Evolutionary conservation across 2,329 filamentous ascomycete genomes (phyloP).

Genomic region (Keithomyces neogunnii): DNA sequence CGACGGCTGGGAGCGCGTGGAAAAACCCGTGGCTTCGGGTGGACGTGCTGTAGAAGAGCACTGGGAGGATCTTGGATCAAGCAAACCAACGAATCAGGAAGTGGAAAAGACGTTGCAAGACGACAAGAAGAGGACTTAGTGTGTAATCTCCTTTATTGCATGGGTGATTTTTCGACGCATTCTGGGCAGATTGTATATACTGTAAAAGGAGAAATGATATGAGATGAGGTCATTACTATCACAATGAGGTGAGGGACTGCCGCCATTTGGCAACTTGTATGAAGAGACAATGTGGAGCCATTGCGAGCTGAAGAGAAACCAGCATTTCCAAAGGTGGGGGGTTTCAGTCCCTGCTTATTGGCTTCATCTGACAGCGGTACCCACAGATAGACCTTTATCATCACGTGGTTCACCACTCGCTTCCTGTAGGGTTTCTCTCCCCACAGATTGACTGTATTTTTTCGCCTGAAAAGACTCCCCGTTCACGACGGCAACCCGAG

Average conservation of each 20-base stretch:
- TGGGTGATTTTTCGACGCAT: not conserved
- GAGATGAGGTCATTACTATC: not conserved
- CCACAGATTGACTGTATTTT: slow-evolving; percentile 28
- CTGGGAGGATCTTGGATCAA: not conserved
- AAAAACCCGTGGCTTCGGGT: not conserved
- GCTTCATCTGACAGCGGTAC: not conserved
- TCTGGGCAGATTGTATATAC: not conserved
- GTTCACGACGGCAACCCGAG: slow-evolving; percentile 27
- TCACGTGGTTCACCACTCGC: slow-evolving; percentile 25
- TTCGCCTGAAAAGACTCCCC: slow-evolving; percentile 23
- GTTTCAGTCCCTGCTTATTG: not conserved
- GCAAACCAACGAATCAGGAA: not conserved
- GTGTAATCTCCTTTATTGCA: not conserved
- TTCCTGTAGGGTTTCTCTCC: slow-evolving; percentile 32
- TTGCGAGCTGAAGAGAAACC: not conserved
- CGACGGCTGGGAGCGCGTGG: not conserved
- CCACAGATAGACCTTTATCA: slow-evolving; percentile 16
- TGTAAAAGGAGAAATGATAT: not conserved
- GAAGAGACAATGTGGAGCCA: not conserved
- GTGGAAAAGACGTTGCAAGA: not conserved
- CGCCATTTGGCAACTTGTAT: not conserved
- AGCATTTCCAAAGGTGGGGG: not conserved
- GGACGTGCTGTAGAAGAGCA: not conserved
- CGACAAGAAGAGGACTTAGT: not conserved
- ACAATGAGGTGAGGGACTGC: not conserved